Base-by-base conservation (phyloP, 352 stramenopile genomes). In the Phytophthora sp. region DNA sequence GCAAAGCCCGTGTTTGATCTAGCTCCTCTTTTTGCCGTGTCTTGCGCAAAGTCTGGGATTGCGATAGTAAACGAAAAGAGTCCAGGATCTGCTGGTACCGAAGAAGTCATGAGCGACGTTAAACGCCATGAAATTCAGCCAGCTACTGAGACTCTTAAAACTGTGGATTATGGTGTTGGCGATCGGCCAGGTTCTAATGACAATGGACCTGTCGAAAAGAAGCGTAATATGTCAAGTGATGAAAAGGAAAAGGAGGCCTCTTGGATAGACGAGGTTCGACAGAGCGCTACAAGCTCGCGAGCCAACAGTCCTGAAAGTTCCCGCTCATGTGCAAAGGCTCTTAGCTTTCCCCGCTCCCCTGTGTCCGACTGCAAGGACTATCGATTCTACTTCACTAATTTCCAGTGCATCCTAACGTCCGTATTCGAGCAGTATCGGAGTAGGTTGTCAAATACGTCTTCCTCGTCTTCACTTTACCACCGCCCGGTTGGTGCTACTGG, bases 361-460 rank as follows among this genome's bases (percentile, higher is more conserved):
- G 42, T 54, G 15, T 48, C 27, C 15, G 63, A 72, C 4, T 74
- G 72, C 35, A 71, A 69, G 24, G 81, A 91, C 62, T 92, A 92
- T 51, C 62, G 72, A 5, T 56, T 50, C 28, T 87, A 87, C 54
- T 92, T 90, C 61, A 63, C 46, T 50, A 89, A 82, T 35, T 92
- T 92, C 52, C 78, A 83, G 59, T 92, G 84, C 68, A 91, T 91
- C 31, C 69, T 92, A 42, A 90, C 84, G 2, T 81, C 76, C 32
- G 78, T 90, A 12, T 91, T 78, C 41, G 84, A 92, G 72, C 82
- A 90, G 39, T 38, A 11, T 31, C 63, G 69, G 0, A 31, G 42
- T 26, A 57, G 43, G 12, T 50, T 60, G 2, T 62, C 46, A 32
- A 39, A 20, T 48, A 28, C 35, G 11, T 55, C 43, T 10, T 69